These are phyloP conservation scores for Picochlorum costavermella DNA, from an alignment of 139 green algal genomes.

Conservation along the genomic window DNA sequence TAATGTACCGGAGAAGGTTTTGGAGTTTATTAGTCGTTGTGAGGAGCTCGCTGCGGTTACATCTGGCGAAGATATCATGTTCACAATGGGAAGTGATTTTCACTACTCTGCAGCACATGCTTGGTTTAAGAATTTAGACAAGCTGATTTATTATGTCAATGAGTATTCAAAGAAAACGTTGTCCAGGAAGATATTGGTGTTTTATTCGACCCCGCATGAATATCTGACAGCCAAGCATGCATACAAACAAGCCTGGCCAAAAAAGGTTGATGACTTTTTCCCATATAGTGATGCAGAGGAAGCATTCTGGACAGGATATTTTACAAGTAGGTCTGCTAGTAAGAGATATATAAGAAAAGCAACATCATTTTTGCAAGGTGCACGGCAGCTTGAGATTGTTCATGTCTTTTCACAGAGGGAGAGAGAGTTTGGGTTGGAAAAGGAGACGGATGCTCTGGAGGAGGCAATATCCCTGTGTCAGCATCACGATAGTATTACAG, in stretches of 20 bases:
- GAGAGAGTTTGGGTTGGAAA: neutral
- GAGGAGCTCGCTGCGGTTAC: conserved; percentile 19
- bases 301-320: conserved; percentile 74
- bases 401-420: neutral
- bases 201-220: conserved; percentile 73
- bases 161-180: conserved; percentile 58
- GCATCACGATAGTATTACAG: conserved; percentile 82
- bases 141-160: conserved; percentile 55
- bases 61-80: conserved; percentile 61
- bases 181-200: conserved; percentile 16
- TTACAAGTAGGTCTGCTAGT: conserved; percentile 55
- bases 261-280: conserved; percentile 85
- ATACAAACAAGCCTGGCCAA: conserved; percentile 42
- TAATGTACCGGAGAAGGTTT: conserved; percentile 65
- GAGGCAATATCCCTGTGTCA: conserved; percentile 57
- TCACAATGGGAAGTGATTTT: conserved; percentile 83
- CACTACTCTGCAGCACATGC: conserved; percentile 54
- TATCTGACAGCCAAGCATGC: conserved; percentile 68
- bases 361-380: conserved; percentile 59
- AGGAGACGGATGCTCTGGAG: conserved; percentile 41
- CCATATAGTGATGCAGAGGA: conserved; percentile 74
- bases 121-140: conserved; percentile 81
- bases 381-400: conserved; percentile 57
- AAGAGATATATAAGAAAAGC: conserved; percentile 58
- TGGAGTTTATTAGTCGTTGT: conserved; percentile 56